phyloP scores from a whole-genome alignment of 176 grass and related monocot species.

The Otatea glauca region DNA sequence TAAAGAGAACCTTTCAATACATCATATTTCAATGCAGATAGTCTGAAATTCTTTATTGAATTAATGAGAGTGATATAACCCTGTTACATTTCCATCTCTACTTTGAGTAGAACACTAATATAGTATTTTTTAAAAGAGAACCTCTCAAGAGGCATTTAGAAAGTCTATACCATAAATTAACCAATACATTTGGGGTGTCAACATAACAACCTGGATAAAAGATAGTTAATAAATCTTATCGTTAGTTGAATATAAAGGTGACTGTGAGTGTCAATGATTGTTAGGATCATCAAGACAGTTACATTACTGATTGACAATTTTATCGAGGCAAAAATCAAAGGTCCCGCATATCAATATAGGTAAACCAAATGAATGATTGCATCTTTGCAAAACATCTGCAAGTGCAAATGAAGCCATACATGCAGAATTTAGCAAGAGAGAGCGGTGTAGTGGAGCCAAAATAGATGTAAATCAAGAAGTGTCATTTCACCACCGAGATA shows the following conservation, averaged over 20 bases:
- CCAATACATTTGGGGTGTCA: not conserved
- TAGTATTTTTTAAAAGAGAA: not conserved
- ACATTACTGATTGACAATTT: constrained; percentile 14
- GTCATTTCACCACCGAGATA: constrained; percentile 38
- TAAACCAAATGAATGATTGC: not conserved
- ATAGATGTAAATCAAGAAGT: constrained; percentile 3
- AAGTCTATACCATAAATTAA: not conserved
- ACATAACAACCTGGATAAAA: constrained; percentile 21
- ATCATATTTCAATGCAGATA: not conserved
- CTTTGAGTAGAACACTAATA: not conserved
- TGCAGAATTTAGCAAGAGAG: constrained; percentile 8
- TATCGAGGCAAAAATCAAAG: not conserved
- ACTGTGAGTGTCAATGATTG: not conserved
- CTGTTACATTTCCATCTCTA: not conserved
- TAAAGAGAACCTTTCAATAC: not conserved
- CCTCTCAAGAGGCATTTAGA: constrained; percentile 21
- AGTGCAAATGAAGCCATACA: not conserved
- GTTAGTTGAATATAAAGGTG: constrained; percentile 9
- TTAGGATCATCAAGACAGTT: not conserved
- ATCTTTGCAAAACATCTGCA: not conserved
- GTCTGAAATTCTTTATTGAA: constrained; percentile 13
- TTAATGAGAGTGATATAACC: constrained; percentile 20
- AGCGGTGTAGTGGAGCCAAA: not conserved
- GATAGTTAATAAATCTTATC: constrained; percentile 1
- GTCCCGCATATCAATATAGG: not conserved